Evolutionary conservation across 768 basidiomycete species (phyloP).

Genomic region (Boletellus ananas): DNA sequence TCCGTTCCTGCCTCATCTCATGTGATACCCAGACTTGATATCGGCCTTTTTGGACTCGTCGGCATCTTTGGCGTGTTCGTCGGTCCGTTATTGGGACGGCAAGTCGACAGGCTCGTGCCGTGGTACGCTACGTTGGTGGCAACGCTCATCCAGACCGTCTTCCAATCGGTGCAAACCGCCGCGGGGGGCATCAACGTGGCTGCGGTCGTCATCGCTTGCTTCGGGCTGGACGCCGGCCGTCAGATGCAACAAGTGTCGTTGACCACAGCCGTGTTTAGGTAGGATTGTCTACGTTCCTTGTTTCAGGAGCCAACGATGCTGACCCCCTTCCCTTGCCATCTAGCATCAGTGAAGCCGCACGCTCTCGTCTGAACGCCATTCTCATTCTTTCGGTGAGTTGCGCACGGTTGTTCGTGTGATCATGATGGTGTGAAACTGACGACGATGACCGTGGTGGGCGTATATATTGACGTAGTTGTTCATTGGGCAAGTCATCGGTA

Average conservation of each 20-base stretch:
- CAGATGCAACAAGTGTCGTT: conserved; percentile 71
- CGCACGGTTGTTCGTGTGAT: too few species aligned
- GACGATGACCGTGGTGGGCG: too few species aligned
- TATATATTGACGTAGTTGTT: conserved; percentile 40
- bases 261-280: conserved; percentile 58
- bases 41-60: conserved; percentile 72
- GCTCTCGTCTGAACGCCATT: conserved; percentile 74
- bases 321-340: background rate
- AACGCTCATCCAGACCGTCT: conserved; percentile 43
- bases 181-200: conserved; percentile 68
- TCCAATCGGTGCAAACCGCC: conserved; percentile 61
- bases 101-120: conserved; percentile 67
- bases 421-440: too few species aligned
- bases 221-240: conserved; percentile 69
- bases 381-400: conserved; percentile 59
- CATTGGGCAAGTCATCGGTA: conserved; percentile 81
- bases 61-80: conserved; percentile 68
- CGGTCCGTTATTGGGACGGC: conserved; percentile 65
- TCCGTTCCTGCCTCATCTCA: background rate
- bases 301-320: background rate
- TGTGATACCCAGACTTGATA: conserved; percentile 40
- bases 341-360: conserved; percentile 33
- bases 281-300: conserved; percentile 9
- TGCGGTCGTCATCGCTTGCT: conserved; percentile 64
- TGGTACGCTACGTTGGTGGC: conserved; percentile 73